Evolutionary conservation across 2,329 filamentous ascomycete species (phyloP), one percentile per base, ranked within the genome.

Genomic region (Xylaria sp.): DNA sequence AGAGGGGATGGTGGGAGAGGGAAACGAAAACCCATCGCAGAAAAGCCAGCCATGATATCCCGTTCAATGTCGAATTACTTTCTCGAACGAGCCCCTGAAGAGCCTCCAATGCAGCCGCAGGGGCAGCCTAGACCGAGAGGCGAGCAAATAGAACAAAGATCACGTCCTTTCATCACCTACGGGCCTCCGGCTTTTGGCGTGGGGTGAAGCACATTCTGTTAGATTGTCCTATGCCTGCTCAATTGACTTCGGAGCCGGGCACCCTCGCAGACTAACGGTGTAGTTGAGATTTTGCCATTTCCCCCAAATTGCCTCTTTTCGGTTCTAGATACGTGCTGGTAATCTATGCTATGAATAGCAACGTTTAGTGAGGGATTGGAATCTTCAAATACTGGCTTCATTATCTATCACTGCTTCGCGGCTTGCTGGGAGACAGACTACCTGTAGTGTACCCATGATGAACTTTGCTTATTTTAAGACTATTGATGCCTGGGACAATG

Each of bases 51-150:
- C 17, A 75, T 70, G 47, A 32, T 73, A 55, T 69, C 57, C 19
- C 65, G 60, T 34, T 74, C 75, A 11, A 74, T 73, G 72, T 73
- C 75, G 2, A 60, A 36, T 8, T 62, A 67, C 17, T 71, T 71
- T 50, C 19, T 48, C 12, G 19, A 48, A 51, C 30, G 47, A n/a
- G 21, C 45, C 11, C 45, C 42, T 17, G 36, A 58, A 3, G 48
- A 58, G 47, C 58, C 67, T 24, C 17, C 61, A 39, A 21, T 19
- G 14, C 58, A 67, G 45, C 32, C 57, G n/a, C 61, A 63, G 4
- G 36, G 61, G 14, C 60, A 54, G 45, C 62, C n/a, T 4, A 17
- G 12, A 32, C 47, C 6, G 14, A 67, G 53, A 57, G 70, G 70
- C 19, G 65, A 57, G n/a, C 69, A 71, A 17, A 62, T 72, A 30